Base-by-base conservation (phyloP, 495 filamentous ascomycete species). In the Umbilicaria muhlenbergii region DNA sequence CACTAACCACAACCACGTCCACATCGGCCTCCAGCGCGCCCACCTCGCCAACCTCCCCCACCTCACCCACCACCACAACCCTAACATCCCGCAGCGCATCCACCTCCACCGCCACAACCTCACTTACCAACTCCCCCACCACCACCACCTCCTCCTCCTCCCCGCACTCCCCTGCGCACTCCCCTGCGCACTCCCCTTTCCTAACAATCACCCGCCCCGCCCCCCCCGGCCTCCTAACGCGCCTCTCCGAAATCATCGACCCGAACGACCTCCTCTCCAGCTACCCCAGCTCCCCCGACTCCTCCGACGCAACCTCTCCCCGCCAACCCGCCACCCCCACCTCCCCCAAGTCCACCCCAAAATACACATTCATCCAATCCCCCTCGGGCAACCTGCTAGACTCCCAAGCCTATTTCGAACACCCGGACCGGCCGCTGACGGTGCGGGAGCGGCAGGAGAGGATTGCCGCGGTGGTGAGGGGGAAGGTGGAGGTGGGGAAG, bases 221-320 rank as follows among this genome's bases (percentile, higher is more conserved):
- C 10, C 51, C 54, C 18, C 52, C 46, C 3, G 50, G 54, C 33
- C 36, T 46, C 13, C 42, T 60, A 15, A 51, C 36, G 21, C 49
- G 48, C 33, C 40, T 59, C 3, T 61, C 59, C 41, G 54, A 59
- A 34, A 47, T 61, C 36, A 50, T 63, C 45, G 58, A 61, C 38
- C 58, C 56, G 0, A 38, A 43, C 14, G 50, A 56, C n/a, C n/a
- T 62, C n/a, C 18, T 50, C 7, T 35, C 39, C 14, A 24, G 18
- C 41, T n/a, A 48, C 38, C 36, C 18, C 38, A n/a, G n/a, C n/a
- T n/a, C 32, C 18, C 41, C 4, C 24, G 34, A 17, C 13, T 17
- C 17, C 16, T 16, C 36, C 11, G 14, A 24, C 33, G 7, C 21
- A 36, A 41, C 13, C 38, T 35, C 5, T 17, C 32, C 8, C 31